These are phyloP conservation scores for Mucor plumbeus DNA, from an alignment of 371 early-diverging fungal species.

Conservation along the genomic window DNA sequence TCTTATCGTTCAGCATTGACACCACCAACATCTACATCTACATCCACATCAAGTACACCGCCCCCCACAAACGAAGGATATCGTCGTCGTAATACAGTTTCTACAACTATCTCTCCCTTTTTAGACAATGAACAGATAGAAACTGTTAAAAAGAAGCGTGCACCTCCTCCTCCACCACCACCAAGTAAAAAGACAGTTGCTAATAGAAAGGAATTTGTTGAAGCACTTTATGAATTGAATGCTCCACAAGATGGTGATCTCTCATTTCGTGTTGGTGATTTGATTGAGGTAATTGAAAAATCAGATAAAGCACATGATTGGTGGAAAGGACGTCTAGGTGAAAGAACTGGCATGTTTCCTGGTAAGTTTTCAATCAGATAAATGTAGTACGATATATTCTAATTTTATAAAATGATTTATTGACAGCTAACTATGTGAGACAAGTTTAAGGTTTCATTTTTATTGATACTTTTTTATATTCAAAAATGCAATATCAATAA, in stretches of 20 bases:
- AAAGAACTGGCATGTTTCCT: slow-evolving; percentile 66
- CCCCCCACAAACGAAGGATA: slow-evolving; percentile 1
- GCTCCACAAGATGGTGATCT: slow-evolving; percentile 69
- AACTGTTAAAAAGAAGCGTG: slow-evolving; percentile 38
- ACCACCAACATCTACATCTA: background rate
- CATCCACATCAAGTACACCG: background rate
- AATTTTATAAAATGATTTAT: background rate
- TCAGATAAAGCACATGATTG: slow-evolving; percentile 61
- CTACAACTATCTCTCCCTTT: slow-evolving; percentile 10
- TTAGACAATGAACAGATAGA: slow-evolving; percentile 34
- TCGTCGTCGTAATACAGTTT: background rate
- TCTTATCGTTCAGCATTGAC: background rate
- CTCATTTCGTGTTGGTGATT: slow-evolving; percentile 62
- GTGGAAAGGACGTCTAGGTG: slow-evolving; percentile 74
- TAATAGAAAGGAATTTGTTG: slow-evolving; percentile 30
- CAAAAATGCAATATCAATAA: too few species aligned
- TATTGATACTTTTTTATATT: too few species aligned
- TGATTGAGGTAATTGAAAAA: slow-evolving; percentile 63
- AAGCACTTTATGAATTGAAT: slow-evolving; percentile 72
- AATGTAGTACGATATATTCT: background rate
- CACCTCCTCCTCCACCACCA: slow-evolving; percentile 34
- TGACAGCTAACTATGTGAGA: slow-evolving; percentile 16
- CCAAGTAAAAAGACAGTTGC: slow-evolving; percentile 16
- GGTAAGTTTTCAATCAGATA: slow-evolving; percentile 40
- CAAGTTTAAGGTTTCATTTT: slow-evolving; percentile 3